These are phyloP conservation scores for Malus sylvestris DNA, from an alignment of 306 rosid genomes.

Conservation along the genomic window DNA sequence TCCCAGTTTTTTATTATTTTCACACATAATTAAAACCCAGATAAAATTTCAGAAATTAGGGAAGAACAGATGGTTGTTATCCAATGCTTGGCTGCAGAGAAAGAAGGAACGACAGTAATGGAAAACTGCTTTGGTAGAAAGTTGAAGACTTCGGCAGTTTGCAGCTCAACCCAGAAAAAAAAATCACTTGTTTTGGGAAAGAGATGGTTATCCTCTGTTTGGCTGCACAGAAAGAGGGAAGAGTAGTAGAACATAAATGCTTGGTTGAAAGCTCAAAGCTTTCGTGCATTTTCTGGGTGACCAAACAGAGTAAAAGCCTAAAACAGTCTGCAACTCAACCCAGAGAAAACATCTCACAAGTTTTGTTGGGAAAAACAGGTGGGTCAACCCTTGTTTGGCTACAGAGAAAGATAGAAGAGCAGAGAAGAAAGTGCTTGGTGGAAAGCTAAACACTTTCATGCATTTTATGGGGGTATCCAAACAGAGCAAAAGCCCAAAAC, in stretches of 20 bases:
- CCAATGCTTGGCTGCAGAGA: conserved; percentile 21
- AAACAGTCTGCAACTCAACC: background rate
- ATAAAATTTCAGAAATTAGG: background rate
- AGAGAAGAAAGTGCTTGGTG: background rate
- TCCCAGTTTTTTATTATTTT: background rate
- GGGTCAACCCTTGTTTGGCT: conserved; percentile 17
- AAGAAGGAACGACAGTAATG: background rate
- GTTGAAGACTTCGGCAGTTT: background rate
- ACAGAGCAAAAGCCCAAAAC: background rate
- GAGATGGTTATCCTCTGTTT: conserved; percentile 15
- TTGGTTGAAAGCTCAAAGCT: background rate
- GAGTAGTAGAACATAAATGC: background rate
- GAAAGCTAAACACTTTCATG: background rate
- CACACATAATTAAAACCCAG: background rate
- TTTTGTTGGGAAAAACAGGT: too few relatives aligned
- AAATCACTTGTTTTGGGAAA: background rate
- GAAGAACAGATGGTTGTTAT: background rate
- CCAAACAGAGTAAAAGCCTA: background rate
- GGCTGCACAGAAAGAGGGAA: background rate
- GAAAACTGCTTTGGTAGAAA: background rate
- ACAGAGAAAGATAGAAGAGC: background rate
- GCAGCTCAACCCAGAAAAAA: conserved; percentile 29
- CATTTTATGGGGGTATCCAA: conserved; percentile 2
- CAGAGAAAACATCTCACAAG: background rate
- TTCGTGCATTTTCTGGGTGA: background rate